Base-by-base conservation (phyloP, 1,284 basidiomycete species). In the Tremellales sp. region DNA sequence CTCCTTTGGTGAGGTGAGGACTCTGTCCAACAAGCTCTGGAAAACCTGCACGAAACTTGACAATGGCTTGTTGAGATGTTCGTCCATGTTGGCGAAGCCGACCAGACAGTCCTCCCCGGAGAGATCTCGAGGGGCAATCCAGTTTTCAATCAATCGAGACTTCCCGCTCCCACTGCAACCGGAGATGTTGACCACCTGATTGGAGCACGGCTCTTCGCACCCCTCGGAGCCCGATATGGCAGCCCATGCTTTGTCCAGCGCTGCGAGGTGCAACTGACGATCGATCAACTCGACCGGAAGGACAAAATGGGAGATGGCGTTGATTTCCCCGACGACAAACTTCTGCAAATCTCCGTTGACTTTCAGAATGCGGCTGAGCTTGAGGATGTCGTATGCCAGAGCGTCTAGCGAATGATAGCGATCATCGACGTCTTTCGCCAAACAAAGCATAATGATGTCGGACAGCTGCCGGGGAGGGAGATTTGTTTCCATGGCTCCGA, bases 121-220 rank as follows among this genome's bases (percentile, higher is more conserved):
- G n/a, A n/a, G n/a, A 10, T 68, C 63, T 3, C 57, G 32, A 1
- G 46, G 41, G 24, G 32, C 44, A 10, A 54, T 47, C 66, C 68
- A 72, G 8, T 58, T 40, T 32, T 58, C 52, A 3, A 66, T 56
- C 8, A 71, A 43, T 5, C 57, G 53, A 2, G 54, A 57, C 48
- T 72, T 72, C 9, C 70, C 70, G 14, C 45, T 57, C 1, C 70
- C 70, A 5, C 57, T 65, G 5, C 51, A 39, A 1, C 70, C 70
- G 51, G 56, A 66, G 12, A 65, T 47, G 26, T 55, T 63, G 19
- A 69, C 44, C 13, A 61, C 48, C 6, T 50, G 48, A 5, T 35
- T 50, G 34, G 6, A 21, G 36, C 22, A 12, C 21, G 26, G 27
- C 18, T 25, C 33, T 21, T n/a, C 19, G 16, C 43, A 36, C 31